Evolutionary conservation across 345 rosid species (phyloP), one percentile per base, ranked within the genome.

Genomic region (Brassica carinata): DNA sequence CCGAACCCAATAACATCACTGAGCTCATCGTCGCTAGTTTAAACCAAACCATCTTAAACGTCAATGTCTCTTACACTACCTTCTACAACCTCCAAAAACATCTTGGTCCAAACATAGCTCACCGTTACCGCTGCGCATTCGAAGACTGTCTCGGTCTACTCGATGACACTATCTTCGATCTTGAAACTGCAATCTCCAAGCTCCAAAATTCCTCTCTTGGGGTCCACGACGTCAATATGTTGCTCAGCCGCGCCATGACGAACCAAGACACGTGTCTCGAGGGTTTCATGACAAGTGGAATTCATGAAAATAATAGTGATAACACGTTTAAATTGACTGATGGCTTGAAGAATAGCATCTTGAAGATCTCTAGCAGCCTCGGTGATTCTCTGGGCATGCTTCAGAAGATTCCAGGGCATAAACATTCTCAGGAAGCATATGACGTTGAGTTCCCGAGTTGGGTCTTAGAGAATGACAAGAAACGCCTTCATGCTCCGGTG

Each of bases 231-330:
- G 19, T 92, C 78, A 89, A 84, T 57, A 91, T 95, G 36, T 72
- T 94, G 43, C 77, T 92, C 17, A 91, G 94, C 79, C 89, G 79
- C 13, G 91, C 97, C 62, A 91, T 92, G 87, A 92, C 97, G 15
- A 90, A 92, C 77, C 95, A 91, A 86, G 90, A 89, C 88, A 94
- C 98, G 57, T 94, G 97, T 69, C 97, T 94, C 6, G 95, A 92
- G 34, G 97, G 98, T 77, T 91, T 94, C 59, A 23, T 40, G 23
- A 14, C 33, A 8, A 61, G 34, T 45, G 53, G 0, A 66, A 3
- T 71, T 31, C 84, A 85, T 59, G 76, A 61, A 61, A 26, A 10
- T 4, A 9, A 88, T 66, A 79, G 70, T 15, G 65, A 74, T 11
- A 51, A 9, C 40, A 69, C 4, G 29, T 36, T 38, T 51, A 14